Percentiles rank a stretch among this genome's conserved stretches.
Conservation (phyloP, 1,139 yeast species). For the Magnusiomyces suaveolens region DNA sequence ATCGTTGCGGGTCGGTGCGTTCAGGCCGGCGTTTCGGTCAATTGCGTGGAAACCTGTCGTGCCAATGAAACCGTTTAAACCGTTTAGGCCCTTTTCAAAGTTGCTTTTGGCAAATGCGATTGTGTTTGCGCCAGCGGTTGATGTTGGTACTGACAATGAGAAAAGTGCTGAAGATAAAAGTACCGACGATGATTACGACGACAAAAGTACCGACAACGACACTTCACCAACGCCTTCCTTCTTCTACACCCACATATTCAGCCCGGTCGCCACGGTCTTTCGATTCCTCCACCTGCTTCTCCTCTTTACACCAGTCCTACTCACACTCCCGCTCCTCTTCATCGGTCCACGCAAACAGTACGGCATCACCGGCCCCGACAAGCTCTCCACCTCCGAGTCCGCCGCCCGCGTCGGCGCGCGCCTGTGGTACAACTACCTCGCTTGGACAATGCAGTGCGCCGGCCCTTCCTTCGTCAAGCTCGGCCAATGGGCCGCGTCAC, state of each 20-base stretch:
- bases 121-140: too few relatives aligned
- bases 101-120: too few relatives aligned
- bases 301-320: constrained; percentile 61
- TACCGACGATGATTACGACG: too few relatives aligned
- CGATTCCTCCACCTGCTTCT: constrained; percentile 60
- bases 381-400: constrained; percentile 12
- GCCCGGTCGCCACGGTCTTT: constrained; percentile 53
- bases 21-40: too few relatives aligned
- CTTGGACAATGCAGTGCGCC: constrained; percentile 67
- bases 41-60: too few relatives aligned
- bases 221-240: too few relatives aligned
- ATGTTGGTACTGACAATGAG: too few relatives aligned
- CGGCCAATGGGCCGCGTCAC: constrained; percentile 99
- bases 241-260: not conserved
- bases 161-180: too few relatives aligned
- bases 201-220: too few relatives aligned
- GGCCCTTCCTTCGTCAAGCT: constrained; percentile 93
- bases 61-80: too few relatives aligned
- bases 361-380: constrained; percentile 1
- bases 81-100: too few relatives aligned
- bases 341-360: constrained; percentile 42
- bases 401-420: constrained; percentile 50
- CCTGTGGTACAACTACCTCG: constrained; percentile 60
- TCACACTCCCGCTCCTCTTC: constrained; percentile 55
- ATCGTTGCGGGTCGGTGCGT: too few relatives aligned